These are phyloP conservation scores for Scytalidium sp. DNA, from an alignment of 2,329 filamentous ascomycete species.

Conservation along the genomic window DNA sequence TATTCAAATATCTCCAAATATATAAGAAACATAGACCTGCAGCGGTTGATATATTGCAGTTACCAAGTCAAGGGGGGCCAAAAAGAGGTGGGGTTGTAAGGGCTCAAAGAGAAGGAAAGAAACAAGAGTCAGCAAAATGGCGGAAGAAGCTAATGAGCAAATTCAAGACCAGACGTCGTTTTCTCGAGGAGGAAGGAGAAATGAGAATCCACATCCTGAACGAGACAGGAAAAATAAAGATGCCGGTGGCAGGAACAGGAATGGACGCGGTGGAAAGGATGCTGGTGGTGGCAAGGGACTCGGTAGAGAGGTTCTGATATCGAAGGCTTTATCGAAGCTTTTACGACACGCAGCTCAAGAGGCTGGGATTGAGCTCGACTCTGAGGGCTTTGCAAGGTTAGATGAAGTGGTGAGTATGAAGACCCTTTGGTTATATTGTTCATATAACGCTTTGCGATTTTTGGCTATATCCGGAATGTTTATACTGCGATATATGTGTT, in stretches of 20 bases:
- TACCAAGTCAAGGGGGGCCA: too few relatives aligned
- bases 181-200: background rate
- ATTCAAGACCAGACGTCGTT: background rate
- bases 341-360: constrained; percentile 36
- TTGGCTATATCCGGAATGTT: background rate
- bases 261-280: constrained; percentile 3
- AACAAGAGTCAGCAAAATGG: background rate
- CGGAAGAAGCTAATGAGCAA: background rate
- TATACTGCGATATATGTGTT: too few relatives aligned
- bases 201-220: background rate
- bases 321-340: constrained; percentile 30
- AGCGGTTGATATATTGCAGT: too few relatives aligned
- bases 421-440: constrained; percentile 6
- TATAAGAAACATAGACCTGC: too few relatives aligned
- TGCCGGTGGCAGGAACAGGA: constrained; percentile 2
- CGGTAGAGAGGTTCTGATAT: constrained; percentile 25
- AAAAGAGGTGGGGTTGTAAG: too few relatives aligned
- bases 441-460: background rate
- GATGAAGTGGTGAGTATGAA: constrained; percentile 54
- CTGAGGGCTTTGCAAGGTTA: constrained; percentile 56
- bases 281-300: constrained; percentile 13
- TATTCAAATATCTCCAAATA: too few relatives aligned
- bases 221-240: too few relatives aligned
- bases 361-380: constrained; percentile 55
- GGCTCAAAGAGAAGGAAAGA: too few relatives aligned